Evolutionary conservation across 768 basidiomycete species (phyloP), one percentile per base, ranked within the genome.

Genomic region (Dioszegia hungarica): DNA sequence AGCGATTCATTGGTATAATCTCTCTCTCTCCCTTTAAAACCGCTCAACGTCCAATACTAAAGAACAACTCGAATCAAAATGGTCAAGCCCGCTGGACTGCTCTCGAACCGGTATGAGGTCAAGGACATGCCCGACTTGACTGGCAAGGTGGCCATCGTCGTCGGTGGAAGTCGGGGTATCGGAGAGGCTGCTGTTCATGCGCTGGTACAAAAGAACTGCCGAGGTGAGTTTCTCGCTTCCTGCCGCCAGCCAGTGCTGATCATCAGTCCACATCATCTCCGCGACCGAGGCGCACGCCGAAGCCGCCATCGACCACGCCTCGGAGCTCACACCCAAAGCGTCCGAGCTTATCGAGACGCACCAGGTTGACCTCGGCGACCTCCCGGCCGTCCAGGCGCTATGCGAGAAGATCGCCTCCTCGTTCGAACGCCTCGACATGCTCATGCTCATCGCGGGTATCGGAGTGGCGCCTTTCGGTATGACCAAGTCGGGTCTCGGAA

Each of bases 81-180:
- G 59, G 61, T 63, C 37, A 57, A 49, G 34, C 72, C 67, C 22
- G 66, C 72, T 3, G 74, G 74, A 45, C 45, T 73, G 17, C 49
- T 74, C 37, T 69, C 68, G 25, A 72, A 75, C 49, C 63, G 74
- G 45, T 75, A 74, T 62, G 57, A 63, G 43, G 52, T 64, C 29
- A 63, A 72, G 33, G 82, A 83, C 52, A 73, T 82, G 15, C 75
- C 77, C n/a, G 79, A 82, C 64, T 72, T 82, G 3, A 75, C 67
- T 0, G 81, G 80, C 19, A 81, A 79, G 56, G 79, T 82, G 2
- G 79, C 75, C 0, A 64, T 83, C 19, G 80, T 82, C 28, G 81
- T 81, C 0, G 82, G 82, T 11, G 82, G 81, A 52, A 80, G 54
- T 3, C 31, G 64, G n/a, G 74, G 74, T 43, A 73, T 75, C 22